Base-by-base conservation (phyloP, 352 stramenopile genomes). In the Phytophthora pluvialis region DNA sequence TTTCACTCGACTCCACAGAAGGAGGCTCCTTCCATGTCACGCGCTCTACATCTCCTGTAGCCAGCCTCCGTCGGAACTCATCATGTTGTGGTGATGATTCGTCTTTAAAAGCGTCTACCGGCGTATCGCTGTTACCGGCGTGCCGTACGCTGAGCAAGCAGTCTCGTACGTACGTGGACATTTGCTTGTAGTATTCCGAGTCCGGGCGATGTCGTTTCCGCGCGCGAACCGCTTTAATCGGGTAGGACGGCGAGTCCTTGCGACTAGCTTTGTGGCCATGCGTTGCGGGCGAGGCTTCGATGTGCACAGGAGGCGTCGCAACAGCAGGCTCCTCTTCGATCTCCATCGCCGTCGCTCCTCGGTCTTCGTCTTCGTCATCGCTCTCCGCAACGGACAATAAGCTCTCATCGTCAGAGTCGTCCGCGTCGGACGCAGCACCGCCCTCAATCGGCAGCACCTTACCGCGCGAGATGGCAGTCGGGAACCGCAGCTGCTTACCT, bases 151-250 rank as follows among this genome's bases (percentile, higher is more conserved):
- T 90, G 15, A 96, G 72, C 47, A 96, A 72, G 45, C 86, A 94
- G 63, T 91, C 83, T 47, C 84, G 83, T 52, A 96, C 83, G 50
- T 90, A 91, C 25, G 83, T 91, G 12, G 88, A 93, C 86, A 96
- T 94, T 42, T 89, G 81, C 59, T 86, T 87, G 71, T 86, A 90
- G 70, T 96, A 94, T 1, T 80, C 75, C 11, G 84, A 92, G 65
- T 94, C 81, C 12, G 88, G 88, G 0, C 86, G 88, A 77, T 94
- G 84, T 40, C 88, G 76, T 70, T 96, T 96, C 39, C 84, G 75
- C 21, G 85, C 88, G 15, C 88, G 84, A 52, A 64, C 65, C 9
- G 75, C 86, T 71, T 91, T 91, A 68, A 93, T 92, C 47, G 81
- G 80, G 67, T 93, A 93, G 28, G 59, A 54, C 13, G 45, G 35